A percentile compares a stretch with the other conserved stretches of the same genome.
phyloP scores from a whole-genome alignment of 345 rosid species.

The Bruguiera parviflora region DNA sequence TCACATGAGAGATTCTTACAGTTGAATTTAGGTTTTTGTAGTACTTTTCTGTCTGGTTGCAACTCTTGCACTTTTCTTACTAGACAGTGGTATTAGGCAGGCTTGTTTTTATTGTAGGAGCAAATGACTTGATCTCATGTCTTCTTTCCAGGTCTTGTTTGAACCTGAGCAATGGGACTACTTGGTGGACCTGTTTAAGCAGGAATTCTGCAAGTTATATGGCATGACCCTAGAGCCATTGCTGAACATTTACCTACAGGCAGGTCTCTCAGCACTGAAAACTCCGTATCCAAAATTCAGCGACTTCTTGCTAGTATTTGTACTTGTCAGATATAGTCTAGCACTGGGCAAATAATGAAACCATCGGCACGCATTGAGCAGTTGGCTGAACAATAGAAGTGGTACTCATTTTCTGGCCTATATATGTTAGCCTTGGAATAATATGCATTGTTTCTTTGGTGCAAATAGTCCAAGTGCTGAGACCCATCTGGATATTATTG shows the following conservation, averaged over 20 bases:
- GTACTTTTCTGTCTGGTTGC: not conserved
- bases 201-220: slow-evolving; percentile 86
- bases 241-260: slow-evolving; percentile 86
- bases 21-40: not conserved
- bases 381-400: too few relatives aligned
- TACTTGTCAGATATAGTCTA: too few relatives aligned
- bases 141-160: slow-evolving; percentile 62
- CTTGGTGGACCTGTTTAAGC: slow-evolving; percentile 83
- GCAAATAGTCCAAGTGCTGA: not conserved
- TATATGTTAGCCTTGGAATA: too few relatives aligned
- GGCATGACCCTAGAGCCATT: slow-evolving; percentile 96
- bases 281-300: slow-evolving; percentile 72
- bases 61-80: not conserved
- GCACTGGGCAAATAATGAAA: too few relatives aligned
- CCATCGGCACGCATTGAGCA: too few relatives aligned
- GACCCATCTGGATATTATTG: not conserved
- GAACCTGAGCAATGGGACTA: slow-evolving; percentile 90
- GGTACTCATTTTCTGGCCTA: too few relatives aligned
- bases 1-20: not conserved
- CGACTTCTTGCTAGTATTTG: not conserved
- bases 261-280: slow-evolving; percentile 92
- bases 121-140: slow-evolving; percentile 4
- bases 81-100: not conserved
- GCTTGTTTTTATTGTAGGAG: slow-evolving; percentile 1
- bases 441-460: not conserved